These are phyloP conservation scores for Pythium phragmitis DNA, from an alignment of 352 stramenopile species.

Conservation along the genomic window DNA sequence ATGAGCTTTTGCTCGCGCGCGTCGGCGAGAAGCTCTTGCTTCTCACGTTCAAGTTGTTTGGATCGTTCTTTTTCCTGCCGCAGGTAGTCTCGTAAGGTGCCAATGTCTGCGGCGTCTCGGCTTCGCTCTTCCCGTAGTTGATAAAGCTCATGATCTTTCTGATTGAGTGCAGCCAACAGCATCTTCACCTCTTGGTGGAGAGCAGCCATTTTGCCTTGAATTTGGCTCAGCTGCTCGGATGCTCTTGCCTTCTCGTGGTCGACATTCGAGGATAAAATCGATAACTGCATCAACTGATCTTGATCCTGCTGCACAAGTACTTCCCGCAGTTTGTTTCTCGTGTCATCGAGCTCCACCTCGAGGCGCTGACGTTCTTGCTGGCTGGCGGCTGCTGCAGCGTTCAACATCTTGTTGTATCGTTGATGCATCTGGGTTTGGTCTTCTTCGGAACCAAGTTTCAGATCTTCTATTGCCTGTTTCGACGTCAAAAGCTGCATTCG, in stretches of 20 bases:
- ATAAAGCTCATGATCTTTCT: conserved; percentile 59
- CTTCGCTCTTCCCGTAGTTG: conserved; percentile 33
- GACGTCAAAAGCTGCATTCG: conserved; percentile 30
- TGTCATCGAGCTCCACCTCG: conserved; percentile 38
- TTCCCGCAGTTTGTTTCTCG: conserved; percentile 43
- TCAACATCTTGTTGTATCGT: conserved; percentile 25
- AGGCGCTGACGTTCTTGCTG: conserved; percentile 24
- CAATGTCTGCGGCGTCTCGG: conserved; percentile 31
- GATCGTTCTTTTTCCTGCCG: conserved; percentile 33
- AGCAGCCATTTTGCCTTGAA: conserved; percentile 52
- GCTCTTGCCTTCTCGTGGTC: conserved; percentile 46
- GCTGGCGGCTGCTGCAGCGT: not conserved
- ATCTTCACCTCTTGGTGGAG: conserved; percentile 74
- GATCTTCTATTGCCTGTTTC: conserved; percentile 38
- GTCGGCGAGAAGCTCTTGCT: conserved; percentile 33
- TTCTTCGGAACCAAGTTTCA: conserved; percentile 40
- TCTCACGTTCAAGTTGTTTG: conserved; percentile 38
- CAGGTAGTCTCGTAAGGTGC: conserved; percentile 36
- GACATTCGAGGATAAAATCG: conserved; percentile 42
- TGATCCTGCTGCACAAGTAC: conserved; percentile 57
- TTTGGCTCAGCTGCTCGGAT: conserved; percentile 37
- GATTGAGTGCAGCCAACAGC: conserved; percentile 51
- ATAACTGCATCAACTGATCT: conserved; percentile 63
- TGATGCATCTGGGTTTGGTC: conserved; percentile 25
- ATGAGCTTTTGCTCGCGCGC: conserved; percentile 41